phyloP scores from a whole-genome alignment of 148 eudicot species.

The Drosera capensis region DNA sequence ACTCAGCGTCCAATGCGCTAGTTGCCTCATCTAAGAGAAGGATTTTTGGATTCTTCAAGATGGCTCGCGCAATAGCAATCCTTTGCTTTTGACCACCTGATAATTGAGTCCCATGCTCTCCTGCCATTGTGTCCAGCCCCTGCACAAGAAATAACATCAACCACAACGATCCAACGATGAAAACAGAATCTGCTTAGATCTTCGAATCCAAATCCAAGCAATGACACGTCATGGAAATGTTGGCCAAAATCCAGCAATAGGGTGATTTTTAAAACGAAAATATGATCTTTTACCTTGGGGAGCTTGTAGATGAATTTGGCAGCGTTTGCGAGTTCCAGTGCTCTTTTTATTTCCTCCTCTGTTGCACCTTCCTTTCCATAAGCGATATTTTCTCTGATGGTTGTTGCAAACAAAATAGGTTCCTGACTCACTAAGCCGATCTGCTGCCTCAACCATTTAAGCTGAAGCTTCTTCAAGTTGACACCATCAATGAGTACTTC shows the following conservation, averaged over 20 bases:
- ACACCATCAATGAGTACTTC: slow-evolving; percentile 23
- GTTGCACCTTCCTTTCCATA: slow-evolving; percentile 24
- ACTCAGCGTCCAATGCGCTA: slow-evolving; percentile 11
- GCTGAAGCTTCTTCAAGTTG: slow-evolving; percentile 16
- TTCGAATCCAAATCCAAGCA: background rate
- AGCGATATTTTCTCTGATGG: slow-evolving; percentile 19
- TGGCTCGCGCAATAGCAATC: slow-evolving; percentile 11
- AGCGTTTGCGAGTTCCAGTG: slow-evolving; percentile 21
- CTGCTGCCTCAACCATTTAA: slow-evolving; percentile 19
- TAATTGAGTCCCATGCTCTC: slow-evolving; percentile 12
- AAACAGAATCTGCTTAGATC: background rate
- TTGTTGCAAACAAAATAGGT: slow-evolving; percentile 19
- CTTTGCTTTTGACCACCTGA: slow-evolving; percentile 16
- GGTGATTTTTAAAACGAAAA: background rate
- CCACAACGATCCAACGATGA: background rate
- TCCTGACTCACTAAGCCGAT: slow-evolving; percentile 29
- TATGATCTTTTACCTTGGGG: slow-evolving; percentile 14
- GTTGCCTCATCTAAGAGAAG: slow-evolving; percentile 12
- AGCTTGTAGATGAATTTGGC: slow-evolving; percentile 20
- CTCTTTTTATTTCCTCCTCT: slow-evolving; percentile 15
- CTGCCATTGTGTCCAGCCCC: slow-evolving; percentile 13
- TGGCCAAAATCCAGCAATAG: background rate
- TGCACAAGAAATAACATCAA: background rate
- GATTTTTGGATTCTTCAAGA: slow-evolving; percentile 10
- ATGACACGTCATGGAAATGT: background rate